A percentile compares a stretch with the other conserved stretches of the same genome.
phyloP scores from a whole-genome alignment of 441 rosid species.

The Erysimum pusillum region DNA sequence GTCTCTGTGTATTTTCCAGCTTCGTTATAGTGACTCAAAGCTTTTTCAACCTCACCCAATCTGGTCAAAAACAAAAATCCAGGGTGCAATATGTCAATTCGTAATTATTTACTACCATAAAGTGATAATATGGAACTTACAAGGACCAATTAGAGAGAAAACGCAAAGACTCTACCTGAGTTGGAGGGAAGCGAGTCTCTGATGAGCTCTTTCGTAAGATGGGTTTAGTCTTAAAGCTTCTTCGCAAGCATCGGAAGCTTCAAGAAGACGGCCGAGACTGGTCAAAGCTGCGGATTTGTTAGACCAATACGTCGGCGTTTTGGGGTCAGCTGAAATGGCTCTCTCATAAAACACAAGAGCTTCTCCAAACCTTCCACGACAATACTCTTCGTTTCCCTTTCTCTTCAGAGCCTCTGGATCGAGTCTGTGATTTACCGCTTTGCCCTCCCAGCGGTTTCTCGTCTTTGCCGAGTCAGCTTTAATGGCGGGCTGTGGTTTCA shows the following conservation, averaged over 20 bases:
- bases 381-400: slow-evolving; percentile 81
- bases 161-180: slow-evolving; percentile 55
- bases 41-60: slow-evolving; percentile 80
- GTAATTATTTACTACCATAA: not conserved
- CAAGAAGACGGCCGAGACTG: slow-evolving; percentile 70
- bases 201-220: slow-evolving; percentile 74
- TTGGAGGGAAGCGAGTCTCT: slow-evolving; percentile 74
- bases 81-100: not conserved
- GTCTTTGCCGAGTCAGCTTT: slow-evolving; percentile 5
- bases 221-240: slow-evolving; percentile 80
- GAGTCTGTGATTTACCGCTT: slow-evolving; percentile 43
- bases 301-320: slow-evolving; percentile 72
- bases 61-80: slow-evolving; percentile 42
- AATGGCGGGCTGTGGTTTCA: slow-evolving; percentile 52
- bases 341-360: slow-evolving; percentile 77
- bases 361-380: slow-evolving; percentile 69
- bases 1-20: slow-evolving; percentile 56
- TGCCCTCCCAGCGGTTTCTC: slow-evolving; percentile 37
- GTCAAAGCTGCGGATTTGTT: slow-evolving; percentile 85
- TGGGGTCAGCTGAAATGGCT: slow-evolving; percentile 70
- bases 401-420: slow-evolving; percentile 74
- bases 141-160: not conserved
- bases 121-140: not conserved
- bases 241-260: slow-evolving; percentile 73
- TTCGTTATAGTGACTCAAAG: slow-evolving; percentile 66